Evolutionary conservation across 176 grass and related monocot species (phyloP).

Genomic region (Musa acuminata): DNA sequence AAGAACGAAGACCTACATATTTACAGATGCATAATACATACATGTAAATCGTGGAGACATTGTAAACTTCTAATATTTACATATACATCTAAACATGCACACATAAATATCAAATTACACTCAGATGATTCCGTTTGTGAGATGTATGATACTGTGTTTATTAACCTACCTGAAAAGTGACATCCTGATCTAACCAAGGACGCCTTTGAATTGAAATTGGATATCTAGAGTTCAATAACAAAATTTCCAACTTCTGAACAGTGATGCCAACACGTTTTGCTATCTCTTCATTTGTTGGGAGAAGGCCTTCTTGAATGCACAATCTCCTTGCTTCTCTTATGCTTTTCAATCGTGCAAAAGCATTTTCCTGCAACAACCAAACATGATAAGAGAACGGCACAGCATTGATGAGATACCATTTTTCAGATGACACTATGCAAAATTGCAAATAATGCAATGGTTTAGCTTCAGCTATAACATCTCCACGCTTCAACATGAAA

Average conservation of each 20-base stretch:
- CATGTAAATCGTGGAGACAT: too few relatives aligned
- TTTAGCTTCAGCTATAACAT: too few relatives aligned
- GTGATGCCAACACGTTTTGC: conserved; percentile 58
- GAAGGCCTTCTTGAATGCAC: conserved; percentile 57
- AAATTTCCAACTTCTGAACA: conserved; percentile 47
- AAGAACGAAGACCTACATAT: too few relatives aligned
- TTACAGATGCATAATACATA: too few relatives aligned
- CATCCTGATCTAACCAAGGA: conserved; percentile 45
- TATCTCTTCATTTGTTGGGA: conserved; percentile 51
- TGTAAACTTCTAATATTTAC: background rate
- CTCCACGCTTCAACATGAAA: background rate
- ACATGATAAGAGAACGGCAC: background rate
- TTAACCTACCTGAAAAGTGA: conserved; percentile 54
- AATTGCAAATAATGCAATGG: too few relatives aligned
- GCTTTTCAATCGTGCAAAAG: conserved; percentile 53
- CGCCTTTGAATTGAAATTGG: conserved; percentile 49
- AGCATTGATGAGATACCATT: background rate
- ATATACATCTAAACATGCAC: background rate
- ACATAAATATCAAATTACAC: background rate
- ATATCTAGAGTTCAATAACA: conserved; percentile 50
- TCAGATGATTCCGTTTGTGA: background rate
- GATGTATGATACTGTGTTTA: background rate
- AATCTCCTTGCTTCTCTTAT: conserved; percentile 50
- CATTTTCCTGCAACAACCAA: conserved; percentile 42
- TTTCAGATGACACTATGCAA: background rate